A percentile compares a stretch with the other conserved stretches of the same genome.
Conservation (phyloP, 2,329 filamentous ascomycete genomes). For the Arthroderma sp. region DNA sequence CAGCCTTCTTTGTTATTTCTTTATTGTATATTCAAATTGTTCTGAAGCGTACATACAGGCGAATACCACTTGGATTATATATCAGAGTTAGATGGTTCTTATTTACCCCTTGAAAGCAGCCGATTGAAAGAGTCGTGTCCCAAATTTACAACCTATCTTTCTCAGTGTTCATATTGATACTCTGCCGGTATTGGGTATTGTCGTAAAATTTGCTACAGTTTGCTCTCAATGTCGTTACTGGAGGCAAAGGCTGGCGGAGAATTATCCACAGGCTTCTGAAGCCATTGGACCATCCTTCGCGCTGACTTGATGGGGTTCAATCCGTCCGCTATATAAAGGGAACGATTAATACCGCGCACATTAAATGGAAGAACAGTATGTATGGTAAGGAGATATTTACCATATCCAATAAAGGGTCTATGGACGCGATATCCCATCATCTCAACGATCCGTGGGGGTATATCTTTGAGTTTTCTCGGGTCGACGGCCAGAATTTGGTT, state of each 20-base stretch:
- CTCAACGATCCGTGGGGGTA: conserved; percentile 18
- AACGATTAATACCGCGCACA: neutral
- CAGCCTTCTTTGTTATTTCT: too few relatives aligned
- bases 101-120: too few relatives aligned
- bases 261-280: conserved; percentile 16
- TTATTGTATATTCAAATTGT: too few relatives aligned
- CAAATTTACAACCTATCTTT: too few relatives aligned
- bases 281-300: conserved; percentile 18
- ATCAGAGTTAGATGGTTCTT: too few relatives aligned
- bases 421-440: conserved; percentile 24
- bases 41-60: too few relatives aligned
- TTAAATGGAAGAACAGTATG: neutral
- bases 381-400: conserved; percentile 7
- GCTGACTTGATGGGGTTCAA: conserved; percentile 17
- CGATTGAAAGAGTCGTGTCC: too few relatives aligned
- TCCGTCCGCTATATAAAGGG: conserved; percentile 14
- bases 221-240: neutral
- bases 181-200: too few relatives aligned
- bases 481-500: conserved; percentile 22
- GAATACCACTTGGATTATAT: too few relatives aligned
- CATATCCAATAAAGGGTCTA: conserved; percentile 21
- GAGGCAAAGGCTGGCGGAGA: conserved; percentile 17
- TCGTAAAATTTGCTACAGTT: neutral
- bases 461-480: conserved; percentile 18
- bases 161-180: too few relatives aligned